phyloP scores from a whole-genome alignment of 1,139 yeast species.

The Lodderomyces beijingensis region DNA sequence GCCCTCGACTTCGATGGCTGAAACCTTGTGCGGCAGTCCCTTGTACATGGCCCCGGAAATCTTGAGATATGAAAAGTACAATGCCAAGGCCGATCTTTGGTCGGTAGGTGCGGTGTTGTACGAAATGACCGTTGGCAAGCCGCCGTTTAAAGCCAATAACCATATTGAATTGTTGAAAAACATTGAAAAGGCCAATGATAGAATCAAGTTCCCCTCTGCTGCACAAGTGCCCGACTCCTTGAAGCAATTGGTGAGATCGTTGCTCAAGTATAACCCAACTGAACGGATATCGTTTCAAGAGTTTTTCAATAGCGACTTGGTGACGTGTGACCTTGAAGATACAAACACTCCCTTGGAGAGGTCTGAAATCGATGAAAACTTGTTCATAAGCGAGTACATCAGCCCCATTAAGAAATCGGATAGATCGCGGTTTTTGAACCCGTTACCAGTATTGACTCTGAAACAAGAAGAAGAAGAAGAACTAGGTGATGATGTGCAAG shows the following conservation, averaged over 20 bases:
- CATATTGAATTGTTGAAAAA: conserved; percentile 84
- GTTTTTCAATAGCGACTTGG: conserved; percentile 66
- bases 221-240: conserved; percentile 61
- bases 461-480: not conserved
- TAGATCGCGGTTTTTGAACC: conserved; percentile 17
- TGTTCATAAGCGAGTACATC: conserved; percentile 79
- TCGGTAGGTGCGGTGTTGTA: conserved; percentile 94
- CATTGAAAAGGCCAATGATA: conserved; percentile 78
- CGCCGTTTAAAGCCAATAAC: conserved; percentile 91
- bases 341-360: conserved; percentile 59
- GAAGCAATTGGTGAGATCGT: conserved; percentile 63
- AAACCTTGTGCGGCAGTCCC: conserved; percentile 95
- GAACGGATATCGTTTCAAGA: conserved; percentile 86
- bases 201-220: conserved; percentile 66
- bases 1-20: conserved; percentile 92
- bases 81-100: conserved; percentile 97
- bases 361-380: conserved; percentile 67
- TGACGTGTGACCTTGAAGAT: conserved; percentile 43
- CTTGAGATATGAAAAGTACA: conserved; percentile 86
- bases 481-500: not conserved
- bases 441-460: conserved; percentile 10
- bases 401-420: conserved; percentile 30
- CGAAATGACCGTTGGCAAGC: conserved; percentile 93
- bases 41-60: conserved; percentile 98
- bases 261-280: conserved; percentile 78